Evolutionary conservation across 2,329 filamentous ascomycete genomes (phyloP).

Genomic region (Stagonosporopsis vannaccii): DNA sequence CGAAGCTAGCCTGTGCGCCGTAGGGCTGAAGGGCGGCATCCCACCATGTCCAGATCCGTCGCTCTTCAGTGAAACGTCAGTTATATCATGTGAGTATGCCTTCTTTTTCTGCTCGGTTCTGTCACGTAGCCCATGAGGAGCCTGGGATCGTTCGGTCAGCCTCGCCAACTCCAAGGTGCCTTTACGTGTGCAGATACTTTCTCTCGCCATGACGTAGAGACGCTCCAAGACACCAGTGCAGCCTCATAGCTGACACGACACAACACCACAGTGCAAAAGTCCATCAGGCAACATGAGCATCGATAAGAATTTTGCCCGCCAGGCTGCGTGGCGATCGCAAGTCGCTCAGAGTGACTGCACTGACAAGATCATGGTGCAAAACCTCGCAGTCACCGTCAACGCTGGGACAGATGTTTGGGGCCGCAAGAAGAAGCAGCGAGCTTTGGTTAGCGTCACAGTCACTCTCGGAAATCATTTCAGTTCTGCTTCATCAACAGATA

Average conservation of each 20-base stretch:
- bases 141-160: background rate
- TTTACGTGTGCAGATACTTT: background rate
- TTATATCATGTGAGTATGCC: background rate
- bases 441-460: conserved; percentile 67
- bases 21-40: conserved; percentile 39
- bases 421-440: conserved; percentile 67
- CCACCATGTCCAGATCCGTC: conserved; percentile 16
- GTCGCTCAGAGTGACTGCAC: conserved; percentile 30
- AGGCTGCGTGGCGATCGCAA: conserved; percentile 32
- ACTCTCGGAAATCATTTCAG: conserved; percentile 64
- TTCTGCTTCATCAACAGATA: conserved; percentile 65
- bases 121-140: background rate
- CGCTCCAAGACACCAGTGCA: background rate
- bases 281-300: conserved; percentile 14
- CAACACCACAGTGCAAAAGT: background rate
- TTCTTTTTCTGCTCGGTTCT: background rate
- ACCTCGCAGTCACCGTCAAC: conserved; percentile 65
- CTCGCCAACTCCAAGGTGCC: background rate
- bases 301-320: conserved; percentile 18
- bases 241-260: background rate
- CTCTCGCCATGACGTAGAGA: background rate
- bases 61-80: background rate
- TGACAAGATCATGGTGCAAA: conserved; percentile 64
- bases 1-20: conserved; percentile 19
- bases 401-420: conserved; percentile 75